phyloP scores from a whole-genome alignment of 2,329 filamentous ascomycete species.

The Coleophoma eucalyptorum region DNA sequence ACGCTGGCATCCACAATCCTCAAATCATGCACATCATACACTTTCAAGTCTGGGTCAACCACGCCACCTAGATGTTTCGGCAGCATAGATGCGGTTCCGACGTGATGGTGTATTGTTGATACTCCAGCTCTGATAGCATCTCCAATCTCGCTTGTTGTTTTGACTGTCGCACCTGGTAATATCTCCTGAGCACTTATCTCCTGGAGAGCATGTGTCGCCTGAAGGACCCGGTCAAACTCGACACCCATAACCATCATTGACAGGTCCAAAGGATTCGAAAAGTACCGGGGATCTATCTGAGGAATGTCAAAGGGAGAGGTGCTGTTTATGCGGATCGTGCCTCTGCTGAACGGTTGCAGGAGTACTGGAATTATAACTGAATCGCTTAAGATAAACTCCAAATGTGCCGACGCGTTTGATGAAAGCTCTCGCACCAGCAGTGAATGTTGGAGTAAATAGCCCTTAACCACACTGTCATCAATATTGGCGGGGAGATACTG shows the following conservation, averaged over 20 bases:
- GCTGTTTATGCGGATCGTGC: conserved; percentile 8
- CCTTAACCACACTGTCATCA: background rate
- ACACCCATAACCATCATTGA: conserved; percentile 26
- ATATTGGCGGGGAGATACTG: conserved; percentile 4
- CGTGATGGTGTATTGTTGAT: conserved; percentile 34
- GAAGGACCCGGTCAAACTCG: conserved; percentile 6
- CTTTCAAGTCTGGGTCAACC: conserved; percentile 7
- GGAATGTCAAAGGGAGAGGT: conserved; percentile 21
- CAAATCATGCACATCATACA: conserved; percentile 9
- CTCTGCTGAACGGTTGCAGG: conserved; percentile 9
- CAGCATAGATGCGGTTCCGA: conserved; percentile 14
- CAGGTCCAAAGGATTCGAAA: conserved; percentile 31
- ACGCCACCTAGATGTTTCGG: conserved; percentile 10
- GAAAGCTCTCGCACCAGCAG: background rate
- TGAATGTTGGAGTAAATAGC: conserved; percentile 6
- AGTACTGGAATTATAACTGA: conserved; percentile 4
- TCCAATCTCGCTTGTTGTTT: conserved; percentile 15
- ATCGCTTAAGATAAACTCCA: conserved; percentile 9
- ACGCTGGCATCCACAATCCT: conserved; percentile 7
- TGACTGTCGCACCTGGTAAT: conserved; percentile 21
- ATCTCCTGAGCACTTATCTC: conserved; percentile 25
- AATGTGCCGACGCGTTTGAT: background rate
- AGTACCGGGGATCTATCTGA: conserved; percentile 29
- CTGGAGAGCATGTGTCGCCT: conserved; percentile 19
- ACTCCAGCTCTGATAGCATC: conserved; percentile 25